Evolutionary conservation across 1,139 yeast species (phyloP).

Genomic region (Hyphopichia fennica): DNA sequence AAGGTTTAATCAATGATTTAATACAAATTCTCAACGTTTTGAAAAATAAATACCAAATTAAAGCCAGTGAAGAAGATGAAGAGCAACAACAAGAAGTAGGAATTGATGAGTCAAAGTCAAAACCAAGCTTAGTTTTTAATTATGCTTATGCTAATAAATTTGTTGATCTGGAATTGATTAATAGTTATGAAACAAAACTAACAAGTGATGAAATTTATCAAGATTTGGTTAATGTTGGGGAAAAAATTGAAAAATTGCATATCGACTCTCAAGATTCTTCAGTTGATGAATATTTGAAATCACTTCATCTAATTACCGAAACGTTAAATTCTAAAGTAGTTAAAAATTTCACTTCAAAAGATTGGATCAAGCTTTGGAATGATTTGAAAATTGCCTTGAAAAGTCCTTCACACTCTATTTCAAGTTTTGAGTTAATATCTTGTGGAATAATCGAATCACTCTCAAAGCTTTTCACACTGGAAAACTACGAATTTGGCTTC

Average conservation of each 20-base stretch:
- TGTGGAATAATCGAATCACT: slow-evolving; percentile 63
- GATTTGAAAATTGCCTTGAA: slow-evolving; percentile 33
- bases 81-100: slow-evolving; percentile 9
- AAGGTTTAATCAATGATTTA: slow-evolving; percentile 67
- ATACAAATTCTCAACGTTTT: slow-evolving; percentile 18
- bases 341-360: slow-evolving; percentile 20
- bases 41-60: slow-evolving; percentile 5
- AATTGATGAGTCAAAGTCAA: slow-evolving; percentile 7
- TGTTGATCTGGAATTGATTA: slow-evolving; percentile 34
- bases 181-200: slow-evolving; percentile 25
- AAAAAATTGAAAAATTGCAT: slow-evolving; percentile 20
- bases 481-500: slow-evolving; percentile 20
- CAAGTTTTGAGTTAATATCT: slow-evolving; percentile 75
- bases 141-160: slow-evolving; percentile 23
- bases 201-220: slow-evolving; percentile 18
- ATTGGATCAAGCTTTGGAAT: slow-evolving; percentile 52
- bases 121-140: slow-evolving; percentile 1
- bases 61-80: slow-evolving; percentile 4
- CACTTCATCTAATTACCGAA: slow-evolving; percentile 17
- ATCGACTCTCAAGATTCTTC: slow-evolving; percentile 12
- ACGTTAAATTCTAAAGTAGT: slow-evolving; percentile 12
- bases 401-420: slow-evolving; percentile 29
- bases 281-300: slow-evolving; percentile 16
- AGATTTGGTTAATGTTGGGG: slow-evolving; percentile 18
- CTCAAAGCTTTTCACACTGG: slow-evolving; percentile 36